A percentile compares a stretch with the other conserved stretches of the same genome.
These are phyloP conservation scores for Biscutella laevigata DNA, from an alignment of 441 rosid species.

Conservation along the genomic window DNA sequence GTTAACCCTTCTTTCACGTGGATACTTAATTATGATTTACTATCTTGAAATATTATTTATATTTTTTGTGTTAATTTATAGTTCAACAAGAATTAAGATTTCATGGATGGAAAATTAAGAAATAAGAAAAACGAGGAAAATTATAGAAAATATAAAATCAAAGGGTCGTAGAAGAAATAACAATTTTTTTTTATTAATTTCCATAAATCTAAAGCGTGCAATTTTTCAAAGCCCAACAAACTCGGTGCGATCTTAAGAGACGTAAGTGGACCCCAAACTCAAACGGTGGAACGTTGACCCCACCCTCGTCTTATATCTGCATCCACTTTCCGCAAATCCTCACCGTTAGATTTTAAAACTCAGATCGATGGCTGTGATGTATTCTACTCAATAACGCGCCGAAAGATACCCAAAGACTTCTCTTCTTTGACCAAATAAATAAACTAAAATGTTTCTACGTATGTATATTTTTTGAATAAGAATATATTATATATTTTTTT, in stretches of 20 bases:
- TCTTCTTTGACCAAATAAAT: slow-evolving; percentile 14
- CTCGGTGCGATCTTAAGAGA: slow-evolving; percentile 18
- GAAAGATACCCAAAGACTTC: neutral
- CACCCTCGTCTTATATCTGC: slow-evolving; percentile 7
- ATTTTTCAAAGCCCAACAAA: neutral
- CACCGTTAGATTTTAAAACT: slow-evolving; percentile 16
- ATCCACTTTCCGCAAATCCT: slow-evolving; percentile 20
- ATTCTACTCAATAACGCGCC: slow-evolving; percentile 17
- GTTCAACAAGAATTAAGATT: too few species aligned
- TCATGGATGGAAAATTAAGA: too few species aligned
- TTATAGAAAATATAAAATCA: neutral
- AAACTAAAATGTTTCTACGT: neutral
- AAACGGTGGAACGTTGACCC: slow-evolving; percentile 15
- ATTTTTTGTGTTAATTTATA: too few species aligned
- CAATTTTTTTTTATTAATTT: neutral
- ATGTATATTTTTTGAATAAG: neutral
- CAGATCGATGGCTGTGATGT: slow-evolving; percentile 6
- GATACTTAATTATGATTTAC: too few species aligned
- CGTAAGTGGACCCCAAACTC: slow-evolving; percentile 19
- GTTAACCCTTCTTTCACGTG: too few species aligned
- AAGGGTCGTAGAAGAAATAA: neutral
- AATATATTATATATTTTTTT: slow-evolving; percentile 1
- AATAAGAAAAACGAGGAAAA: neutral
- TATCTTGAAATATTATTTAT: too few species aligned
- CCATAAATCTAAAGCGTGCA: slow-evolving; percentile 21